Evolutionary conservation across 73 alveolate genomes (phyloP).

Genomic region (Paramecium octaurelia): DNA sequence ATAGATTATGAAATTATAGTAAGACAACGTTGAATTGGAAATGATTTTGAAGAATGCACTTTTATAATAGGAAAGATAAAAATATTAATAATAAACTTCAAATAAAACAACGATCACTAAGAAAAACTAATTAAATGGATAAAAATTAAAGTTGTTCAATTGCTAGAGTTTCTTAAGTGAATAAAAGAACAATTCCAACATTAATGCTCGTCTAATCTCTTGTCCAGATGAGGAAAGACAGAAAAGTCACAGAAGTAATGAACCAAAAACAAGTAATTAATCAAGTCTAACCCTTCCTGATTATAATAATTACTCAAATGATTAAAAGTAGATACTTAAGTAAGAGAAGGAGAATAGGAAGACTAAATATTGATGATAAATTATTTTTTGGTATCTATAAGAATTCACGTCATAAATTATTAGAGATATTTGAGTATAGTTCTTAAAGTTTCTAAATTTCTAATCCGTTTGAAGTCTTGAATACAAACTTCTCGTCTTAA

Average conservation of each 20-base stretch:
- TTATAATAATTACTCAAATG: background rate
- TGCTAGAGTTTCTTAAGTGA: background rate
- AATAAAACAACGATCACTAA: background rate
- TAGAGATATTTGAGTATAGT: background rate
- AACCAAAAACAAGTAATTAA: background rate
- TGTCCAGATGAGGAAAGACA: background rate
- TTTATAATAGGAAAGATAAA: background rate
- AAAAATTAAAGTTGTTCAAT: background rate
- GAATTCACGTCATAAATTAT: background rate
- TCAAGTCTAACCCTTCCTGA: background rate
- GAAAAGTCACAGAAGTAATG: background rate
- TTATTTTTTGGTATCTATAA: background rate
- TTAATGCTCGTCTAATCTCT: background rate
- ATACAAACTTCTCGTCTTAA: background rate
- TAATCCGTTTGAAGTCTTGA: background rate
- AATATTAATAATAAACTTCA: background rate
- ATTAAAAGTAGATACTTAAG: background rate
- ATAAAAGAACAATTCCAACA: background rate
- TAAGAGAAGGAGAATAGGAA: background rate
- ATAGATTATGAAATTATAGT: background rate
- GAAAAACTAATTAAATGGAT: background rate
- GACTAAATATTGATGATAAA: background rate
- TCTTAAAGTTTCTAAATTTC: background rate
- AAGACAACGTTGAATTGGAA: background rate
- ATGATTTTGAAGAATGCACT: background rate